Evolutionary conservation across 169 alveolate genomes (phyloP).

Genomic region (Besnoitia besnoiti): DNA sequence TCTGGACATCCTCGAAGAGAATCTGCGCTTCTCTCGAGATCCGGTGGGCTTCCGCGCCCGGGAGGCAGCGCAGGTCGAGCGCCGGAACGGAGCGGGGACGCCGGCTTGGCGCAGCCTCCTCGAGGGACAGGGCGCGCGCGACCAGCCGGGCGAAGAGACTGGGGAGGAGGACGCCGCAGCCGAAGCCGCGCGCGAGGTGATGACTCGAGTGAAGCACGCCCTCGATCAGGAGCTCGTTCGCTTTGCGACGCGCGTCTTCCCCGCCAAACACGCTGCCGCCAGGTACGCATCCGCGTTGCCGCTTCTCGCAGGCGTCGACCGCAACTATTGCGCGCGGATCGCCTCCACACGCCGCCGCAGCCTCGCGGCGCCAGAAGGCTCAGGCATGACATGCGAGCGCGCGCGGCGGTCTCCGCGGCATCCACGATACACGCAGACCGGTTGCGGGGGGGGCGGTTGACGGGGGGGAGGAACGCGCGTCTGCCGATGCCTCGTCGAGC

Average conservation of each 20-base stretch:
- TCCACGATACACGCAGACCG: no score
- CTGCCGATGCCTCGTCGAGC: no score
- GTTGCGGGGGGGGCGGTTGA: no score
- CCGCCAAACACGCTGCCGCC: not conserved
- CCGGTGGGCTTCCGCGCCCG: not conserved
- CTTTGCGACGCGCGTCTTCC: constrained; percentile 1
- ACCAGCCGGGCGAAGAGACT: not conserved
- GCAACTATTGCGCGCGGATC: not conserved
- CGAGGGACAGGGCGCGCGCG: not conserved
- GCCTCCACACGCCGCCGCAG: not conserved
- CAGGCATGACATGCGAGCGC: no score
- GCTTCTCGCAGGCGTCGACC: not conserved
- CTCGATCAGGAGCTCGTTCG: constrained; percentile 16
- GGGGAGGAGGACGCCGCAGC: not conserved
- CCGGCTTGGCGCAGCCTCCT: not conserved
- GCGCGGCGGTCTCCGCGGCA: no score
- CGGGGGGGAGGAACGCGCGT: no score
- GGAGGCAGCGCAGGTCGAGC: not conserved
- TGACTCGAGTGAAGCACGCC: not conserved
- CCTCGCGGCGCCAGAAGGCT: no score
- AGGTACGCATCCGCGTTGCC: not conserved
- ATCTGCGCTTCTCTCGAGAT: not conserved
- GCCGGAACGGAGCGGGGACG: not conserved
- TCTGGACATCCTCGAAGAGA: not conserved
- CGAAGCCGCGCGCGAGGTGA: not conserved